Evolutionary conservation across 1,284 basidiomycete genomes (phyloP).

Genomic region (Ustilago cynodontis): DNA sequence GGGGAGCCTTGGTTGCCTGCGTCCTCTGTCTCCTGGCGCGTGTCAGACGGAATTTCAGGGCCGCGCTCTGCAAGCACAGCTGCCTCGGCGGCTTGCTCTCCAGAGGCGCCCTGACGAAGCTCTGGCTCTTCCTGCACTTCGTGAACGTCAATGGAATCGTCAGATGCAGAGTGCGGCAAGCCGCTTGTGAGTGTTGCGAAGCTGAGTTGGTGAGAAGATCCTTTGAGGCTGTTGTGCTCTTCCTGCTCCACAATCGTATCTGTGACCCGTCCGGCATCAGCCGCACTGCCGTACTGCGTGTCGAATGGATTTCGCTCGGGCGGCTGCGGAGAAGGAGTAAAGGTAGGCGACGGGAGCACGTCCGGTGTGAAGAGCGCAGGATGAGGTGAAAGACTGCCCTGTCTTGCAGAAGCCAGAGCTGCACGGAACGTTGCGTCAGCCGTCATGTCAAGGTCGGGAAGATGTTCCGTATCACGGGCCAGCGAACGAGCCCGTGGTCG

Average conservation of each 20-base stretch:
- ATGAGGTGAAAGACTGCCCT: slow-evolving; percentile 43
- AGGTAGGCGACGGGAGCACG: slow-evolving; percentile 47
- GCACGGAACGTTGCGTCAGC: slow-evolving; percentile 32
- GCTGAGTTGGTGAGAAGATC: background rate
- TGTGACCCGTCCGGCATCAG: slow-evolving; percentile 3
- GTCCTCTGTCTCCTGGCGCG: background rate
- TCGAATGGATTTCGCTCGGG: slow-evolving; percentile 43
- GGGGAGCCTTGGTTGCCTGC: background rate
- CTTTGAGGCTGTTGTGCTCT: slow-evolving; percentile 6
- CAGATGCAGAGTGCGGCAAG: background rate
- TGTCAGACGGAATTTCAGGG: background rate
- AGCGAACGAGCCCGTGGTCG: slow-evolving; percentile 30
- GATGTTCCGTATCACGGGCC: slow-evolving; percentile 31
- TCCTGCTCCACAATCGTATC: slow-evolving; percentile 18
- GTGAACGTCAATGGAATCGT: background rate
- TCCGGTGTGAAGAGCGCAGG: slow-evolving; percentile 48
- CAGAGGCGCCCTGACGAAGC: background rate
- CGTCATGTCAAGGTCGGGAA: slow-evolving; percentile 28
- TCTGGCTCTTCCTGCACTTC: background rate
- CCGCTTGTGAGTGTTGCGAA: background rate
- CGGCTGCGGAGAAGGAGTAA: slow-evolving; percentile 46
- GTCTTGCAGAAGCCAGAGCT: slow-evolving; percentile 19
- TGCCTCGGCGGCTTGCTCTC: background rate
- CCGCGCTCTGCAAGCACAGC: background rate
- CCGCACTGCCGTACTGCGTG: slow-evolving; percentile 20